phyloP scores from a whole-genome alignment of 2,329 filamentous ascomycete genomes.

The Nectriaceae sp. region DNA sequence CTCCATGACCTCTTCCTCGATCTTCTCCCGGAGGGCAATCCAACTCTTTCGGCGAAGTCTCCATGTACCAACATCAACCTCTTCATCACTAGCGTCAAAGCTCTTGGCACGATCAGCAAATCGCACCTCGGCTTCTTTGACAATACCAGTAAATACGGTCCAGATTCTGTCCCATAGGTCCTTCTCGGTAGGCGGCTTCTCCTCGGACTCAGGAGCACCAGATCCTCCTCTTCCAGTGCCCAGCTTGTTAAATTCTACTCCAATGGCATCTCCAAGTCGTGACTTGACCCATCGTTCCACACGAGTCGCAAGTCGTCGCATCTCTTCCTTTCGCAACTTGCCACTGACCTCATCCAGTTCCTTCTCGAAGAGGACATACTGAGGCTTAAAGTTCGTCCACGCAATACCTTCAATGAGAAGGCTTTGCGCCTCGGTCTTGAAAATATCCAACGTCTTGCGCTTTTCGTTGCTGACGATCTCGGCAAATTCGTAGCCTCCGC shows the following conservation, averaged over 20 bases:
- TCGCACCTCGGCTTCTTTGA: conserved; percentile 79
- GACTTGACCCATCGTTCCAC: conserved; percentile 94
- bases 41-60: conserved; percentile 90
- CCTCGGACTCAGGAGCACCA: conserved; percentile 76
- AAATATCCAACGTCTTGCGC: conserved; percentile 71
- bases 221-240: conserved; percentile 83
- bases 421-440: conserved; percentile 73
- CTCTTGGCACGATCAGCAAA: conserved; percentile 89
- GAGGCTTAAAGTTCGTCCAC: conserved; percentile 87
- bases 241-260: conserved; percentile 93
- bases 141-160: conserved; percentile 79
- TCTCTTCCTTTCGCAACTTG: conserved; percentile 88
- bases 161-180: conserved; percentile 97
- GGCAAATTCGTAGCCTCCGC: conserved; percentile 89
- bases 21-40: conserved; percentile 84
- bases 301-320: conserved; percentile 86
- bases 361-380: conserved; percentile 79
- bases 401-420: conserved; percentile 75
- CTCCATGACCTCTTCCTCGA: conserved; percentile 98
- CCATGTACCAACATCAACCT: conserved; percentile 93
- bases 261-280: conserved; percentile 82
- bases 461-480: conserved; percentile 89
- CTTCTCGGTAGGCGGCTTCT: conserved; percentile 74
- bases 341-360: conserved; percentile 88
- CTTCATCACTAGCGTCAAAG: conserved; percentile 88